Base-by-base conservation (phyloP, 352 stramenopile species). In the Globisporangium rhizosaccharum region DNA sequence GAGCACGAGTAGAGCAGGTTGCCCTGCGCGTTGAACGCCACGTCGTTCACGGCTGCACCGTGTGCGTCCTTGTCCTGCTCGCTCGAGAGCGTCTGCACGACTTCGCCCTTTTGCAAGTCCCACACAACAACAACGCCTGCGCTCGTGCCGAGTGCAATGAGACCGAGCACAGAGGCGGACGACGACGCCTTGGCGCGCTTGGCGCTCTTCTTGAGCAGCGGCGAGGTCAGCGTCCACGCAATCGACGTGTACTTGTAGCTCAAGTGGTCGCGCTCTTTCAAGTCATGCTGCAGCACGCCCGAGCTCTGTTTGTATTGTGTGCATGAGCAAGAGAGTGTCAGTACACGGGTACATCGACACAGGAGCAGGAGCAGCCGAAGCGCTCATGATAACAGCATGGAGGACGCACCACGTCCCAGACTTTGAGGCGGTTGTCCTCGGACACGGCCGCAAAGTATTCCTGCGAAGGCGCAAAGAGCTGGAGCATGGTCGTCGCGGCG, bases 211-310 rank as follows among this genome's bases (percentile, higher is more conserved):
- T 75, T 73, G 36, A 73, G 57, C 66, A 70, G 58, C n/a, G 63
- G 62, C 36, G 71, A 71, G 28, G 53, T 63, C 33, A 79, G 72
- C 26, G 79, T 78, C 85, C 85, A 94, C 17, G 82, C 75, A 30
- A 88, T 64, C 59, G 73, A 73, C 47, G 82, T 94, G 71, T 90
- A 92, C 47, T 80, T 85, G 77, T 92, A 92, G 62, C 68, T 90
- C 42, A 92, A 70, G 67, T 94, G 82, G 62, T 94, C 82, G 50
- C 82, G 79, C 70, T 94, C 82, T 61, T 87, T 87, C 17, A 92
- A 70, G 56, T 94, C 85, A 65, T 85, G 77, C 53, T 85, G 72
- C 57, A 94, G 59, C 33, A 74, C 61, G 33, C 82, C 79, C 3
- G 76, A 82, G 48, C 63, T 72, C 76, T 86, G 28, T 0, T 8